phyloP scores from a whole-genome alignment of 108 stramenopile genomes.

The Heterococcus sp. region DNA sequence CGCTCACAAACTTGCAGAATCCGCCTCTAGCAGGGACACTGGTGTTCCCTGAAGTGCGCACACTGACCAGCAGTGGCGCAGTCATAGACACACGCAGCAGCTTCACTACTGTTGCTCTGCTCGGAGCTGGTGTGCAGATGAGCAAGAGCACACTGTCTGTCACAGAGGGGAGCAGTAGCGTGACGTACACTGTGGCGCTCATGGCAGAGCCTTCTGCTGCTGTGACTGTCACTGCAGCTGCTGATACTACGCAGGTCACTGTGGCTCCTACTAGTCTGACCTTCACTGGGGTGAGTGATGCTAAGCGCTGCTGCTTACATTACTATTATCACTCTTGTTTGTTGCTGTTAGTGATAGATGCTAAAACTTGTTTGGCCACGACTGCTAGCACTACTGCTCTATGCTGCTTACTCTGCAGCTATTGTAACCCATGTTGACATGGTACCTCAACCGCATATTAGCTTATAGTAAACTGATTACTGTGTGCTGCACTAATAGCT shows the following conservation, averaged over 20 bases:
- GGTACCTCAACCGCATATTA: no score
- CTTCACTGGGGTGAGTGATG: no score
- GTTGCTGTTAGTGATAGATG: no score
- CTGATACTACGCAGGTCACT: neutral
- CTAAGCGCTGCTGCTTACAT: no score
- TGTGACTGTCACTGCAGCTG: slow-evolving; percentile 19
- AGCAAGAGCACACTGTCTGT: slow-evolving; percentile 39
- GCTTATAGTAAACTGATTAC: no score
- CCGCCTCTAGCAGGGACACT: neutral
- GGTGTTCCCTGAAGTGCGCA: neutral
- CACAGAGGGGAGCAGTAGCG: slow-evolving; percentile 21
- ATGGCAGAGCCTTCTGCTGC: slow-evolving; percentile 9
- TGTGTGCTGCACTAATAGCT: no score
- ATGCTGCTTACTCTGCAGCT: no score
- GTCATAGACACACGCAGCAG: neutral
- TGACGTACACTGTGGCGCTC: slow-evolving; percentile 37
- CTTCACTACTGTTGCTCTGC: neutral
- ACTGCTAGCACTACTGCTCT: no score
- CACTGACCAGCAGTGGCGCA: neutral
- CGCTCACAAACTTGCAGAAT: neutral
- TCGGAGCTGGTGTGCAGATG: slow-evolving; percentile 10
- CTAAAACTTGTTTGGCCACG: no score
- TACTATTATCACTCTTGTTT: no score
- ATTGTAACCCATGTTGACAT: no score
- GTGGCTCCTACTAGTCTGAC: neutral